phyloP scores from a whole-genome alignment of 2,329 filamentous ascomycete species.

The Stachybotrys echinatus region DNA sequence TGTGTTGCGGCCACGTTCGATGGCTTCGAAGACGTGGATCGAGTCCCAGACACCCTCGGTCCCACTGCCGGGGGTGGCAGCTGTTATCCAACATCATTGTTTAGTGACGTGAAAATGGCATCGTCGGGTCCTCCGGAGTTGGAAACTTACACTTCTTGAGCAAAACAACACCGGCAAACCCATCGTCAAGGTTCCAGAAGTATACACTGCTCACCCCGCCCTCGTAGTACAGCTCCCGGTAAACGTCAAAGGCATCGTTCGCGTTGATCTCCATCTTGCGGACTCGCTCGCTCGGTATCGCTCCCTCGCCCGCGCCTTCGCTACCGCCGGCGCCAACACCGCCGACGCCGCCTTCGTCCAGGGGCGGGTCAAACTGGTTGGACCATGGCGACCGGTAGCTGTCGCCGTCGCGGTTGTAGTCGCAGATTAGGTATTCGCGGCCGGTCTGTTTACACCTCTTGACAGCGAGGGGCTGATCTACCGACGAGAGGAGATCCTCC shows the following conservation, averaged over 20 bases:
- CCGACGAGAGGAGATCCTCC: slow-evolving; percentile 95
- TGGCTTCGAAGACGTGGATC: slow-evolving; percentile 97
- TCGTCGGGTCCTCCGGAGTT: too few species aligned
- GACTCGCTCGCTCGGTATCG: slow-evolving; percentile 83
- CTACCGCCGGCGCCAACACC: slow-evolving; percentile 48
- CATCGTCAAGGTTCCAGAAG: slow-evolving; percentile 97
- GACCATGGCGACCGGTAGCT: slow-evolving; percentile 98
- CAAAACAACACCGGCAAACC: slow-evolving; percentile 91
- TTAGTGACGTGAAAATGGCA: too few species aligned
- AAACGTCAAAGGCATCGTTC: slow-evolving; percentile 95
- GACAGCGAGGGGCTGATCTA: slow-evolving; percentile 89
- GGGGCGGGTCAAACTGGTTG: slow-evolving; percentile 93
- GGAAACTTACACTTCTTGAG: slow-evolving; percentile 85
- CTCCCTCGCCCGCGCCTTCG: slow-evolving; percentile 67
- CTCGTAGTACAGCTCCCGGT: slow-evolving; percentile 94
- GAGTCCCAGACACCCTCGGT: slow-evolving; percentile 90
- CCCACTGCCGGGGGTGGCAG: slow-evolving; percentile 58
- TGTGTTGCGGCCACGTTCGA: slow-evolving; percentile 82
- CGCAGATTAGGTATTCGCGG: slow-evolving; percentile 94
- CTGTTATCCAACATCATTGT: slow-evolving; percentile 39
- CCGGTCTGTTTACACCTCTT: slow-evolving; percentile 82
- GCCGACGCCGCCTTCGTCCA: slow-evolving; percentile 58
- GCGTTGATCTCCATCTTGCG: slow-evolving; percentile 90
- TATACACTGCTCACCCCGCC: slow-evolving; percentile 95
- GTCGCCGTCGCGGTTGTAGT: slow-evolving; percentile 99